These are phyloP conservation scores for Lachancea thermotolerans DNA, from an alignment of 805 yeast genomes.

Conservation along the genomic window DNA sequence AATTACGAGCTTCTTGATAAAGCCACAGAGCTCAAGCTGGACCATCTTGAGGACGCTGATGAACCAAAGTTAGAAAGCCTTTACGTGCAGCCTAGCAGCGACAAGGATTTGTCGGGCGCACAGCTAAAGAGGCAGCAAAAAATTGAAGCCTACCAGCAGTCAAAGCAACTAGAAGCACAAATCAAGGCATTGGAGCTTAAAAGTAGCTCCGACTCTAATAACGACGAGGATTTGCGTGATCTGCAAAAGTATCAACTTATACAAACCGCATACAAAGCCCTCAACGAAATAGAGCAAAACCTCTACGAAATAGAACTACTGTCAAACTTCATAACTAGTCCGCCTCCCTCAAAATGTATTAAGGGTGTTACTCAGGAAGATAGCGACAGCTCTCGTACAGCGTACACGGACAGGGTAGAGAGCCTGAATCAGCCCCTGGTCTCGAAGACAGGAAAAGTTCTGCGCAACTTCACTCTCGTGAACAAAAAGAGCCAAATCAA, in stretches of 20 bases:
- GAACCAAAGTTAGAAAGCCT: slow-evolving; percentile 35
- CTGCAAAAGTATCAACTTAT: slow-evolving; percentile 51
- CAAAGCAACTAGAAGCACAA: slow-evolving; percentile 41
- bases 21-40: slow-evolving; percentile 34
- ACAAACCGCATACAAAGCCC: slow-evolving; percentile 45
- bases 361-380: slow-evolving; percentile 9
- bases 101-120: slow-evolving; percentile 16
- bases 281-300: slow-evolving; percentile 49
- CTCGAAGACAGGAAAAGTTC: slow-evolving; percentile 67
- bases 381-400: slow-evolving; percentile 3
- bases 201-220: slow-evolving; percentile 35
- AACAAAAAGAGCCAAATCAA: slow-evolving; percentile 50
- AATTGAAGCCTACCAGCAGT: slow-evolving; percentile 58
- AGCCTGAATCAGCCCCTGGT: slow-evolving; percentile 44
- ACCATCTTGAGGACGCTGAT: slow-evolving; percentile 35
- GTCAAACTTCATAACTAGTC: slow-evolving; percentile 31
- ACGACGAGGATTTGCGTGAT: slow-evolving; percentile 58
- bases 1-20: slow-evolving; percentile 40
- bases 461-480: slow-evolving; percentile 77
- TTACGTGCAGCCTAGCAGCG: slow-evolving; percentile 14
- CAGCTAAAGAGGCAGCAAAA: slow-evolving; percentile 58
- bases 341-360: slow-evolving; percentile 3
- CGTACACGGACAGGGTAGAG: slow-evolving; percentile 63
- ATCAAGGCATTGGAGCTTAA: slow-evolving; percentile 36
- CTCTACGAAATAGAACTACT: slow-evolving; percentile 64